Conservation (phyloP, 2,329 filamentous ascomycete genomes). For the Botryotinia globosa region DNA sequence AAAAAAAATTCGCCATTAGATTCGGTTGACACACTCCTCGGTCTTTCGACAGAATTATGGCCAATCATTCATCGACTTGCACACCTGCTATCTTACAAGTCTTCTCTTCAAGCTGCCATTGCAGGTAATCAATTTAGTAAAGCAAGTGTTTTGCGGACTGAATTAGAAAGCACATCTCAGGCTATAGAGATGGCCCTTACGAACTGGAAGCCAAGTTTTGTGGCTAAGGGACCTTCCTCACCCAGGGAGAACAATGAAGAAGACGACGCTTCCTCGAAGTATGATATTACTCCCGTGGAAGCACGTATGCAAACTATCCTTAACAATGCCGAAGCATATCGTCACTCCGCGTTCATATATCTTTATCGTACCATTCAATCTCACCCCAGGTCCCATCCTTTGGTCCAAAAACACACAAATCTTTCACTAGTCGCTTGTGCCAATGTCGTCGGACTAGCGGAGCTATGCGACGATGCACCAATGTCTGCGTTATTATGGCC, state of each 20-base stretch:
- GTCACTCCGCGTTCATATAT: slow-evolving; percentile 48
- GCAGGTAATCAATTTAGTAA: slow-evolving; percentile 41
- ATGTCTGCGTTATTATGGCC: slow-evolving; percentile 65
- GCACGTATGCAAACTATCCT: slow-evolving; percentile 38
- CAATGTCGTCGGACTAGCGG: slow-evolving; percentile 50
- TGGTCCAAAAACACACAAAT: slow-evolving; percentile 54
- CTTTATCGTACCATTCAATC: slow-evolving; percentile 43
- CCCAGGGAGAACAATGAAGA: slow-evolving; percentile 15
- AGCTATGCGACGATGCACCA: slow-evolving; percentile 44
- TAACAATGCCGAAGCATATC: slow-evolving; percentile 50
- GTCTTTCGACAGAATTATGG: slow-evolving; percentile 61
- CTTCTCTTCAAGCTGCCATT: slow-evolving; percentile 48
- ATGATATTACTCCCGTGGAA: slow-evolving; percentile 9
- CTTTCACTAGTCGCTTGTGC: slow-evolving; percentile 53
- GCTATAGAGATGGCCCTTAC: slow-evolving; percentile 55
- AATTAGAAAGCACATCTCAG: slow-evolving; percentile 44
- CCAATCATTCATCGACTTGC: slow-evolving; percentile 61
- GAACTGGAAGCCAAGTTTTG: slow-evolving; percentile 54
- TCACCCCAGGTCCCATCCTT: slow-evolving; percentile 45
- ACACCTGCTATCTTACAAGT: slow-evolving; percentile 52
- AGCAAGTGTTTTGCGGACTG: slow-evolving; percentile 32
- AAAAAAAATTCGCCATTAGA: slow-evolving; percentile 45
- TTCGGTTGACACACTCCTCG: slow-evolving; percentile 51
- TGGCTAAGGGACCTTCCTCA: slow-evolving; percentile 37
- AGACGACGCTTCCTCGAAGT: slow-evolving; percentile 5